phyloP scores from a whole-genome alignment of 1,284 basidiomycete genomes.

The Peniophora sp. region DNA sequence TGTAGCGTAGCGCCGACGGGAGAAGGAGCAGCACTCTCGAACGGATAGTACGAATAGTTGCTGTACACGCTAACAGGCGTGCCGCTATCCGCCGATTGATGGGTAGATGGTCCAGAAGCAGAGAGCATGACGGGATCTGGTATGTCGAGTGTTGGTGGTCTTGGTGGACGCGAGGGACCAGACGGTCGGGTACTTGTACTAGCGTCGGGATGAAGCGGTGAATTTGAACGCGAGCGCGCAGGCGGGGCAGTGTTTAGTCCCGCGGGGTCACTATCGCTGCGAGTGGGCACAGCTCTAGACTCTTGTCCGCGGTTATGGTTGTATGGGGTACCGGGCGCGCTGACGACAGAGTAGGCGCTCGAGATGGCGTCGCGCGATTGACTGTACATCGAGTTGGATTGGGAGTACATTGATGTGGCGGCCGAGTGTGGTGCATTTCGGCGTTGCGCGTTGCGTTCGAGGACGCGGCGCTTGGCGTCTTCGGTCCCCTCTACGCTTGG shows the following conservation, averaged over 20 bases:
- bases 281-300: neutral
- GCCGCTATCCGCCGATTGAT: neutral
- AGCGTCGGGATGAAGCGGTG: constrained; percentile 7
- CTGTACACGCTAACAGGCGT: constrained; percentile 46
- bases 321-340: constrained; percentile 8
- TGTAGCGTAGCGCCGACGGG: constrained; percentile 21
- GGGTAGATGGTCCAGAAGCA: too few relatives aligned
- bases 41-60: constrained; percentile 56
- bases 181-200: neutral
- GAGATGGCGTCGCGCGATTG: too few relatives aligned
- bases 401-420: neutral
- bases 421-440: constrained; percentile 8
- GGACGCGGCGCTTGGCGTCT: constrained; percentile 49
- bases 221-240: constrained; percentile 2
- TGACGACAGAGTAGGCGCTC: constrained; percentile 3
- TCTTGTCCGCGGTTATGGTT: neutral
- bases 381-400: neutral
- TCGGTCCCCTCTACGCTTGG: constrained; percentile 37
- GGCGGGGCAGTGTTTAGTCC: neutral
- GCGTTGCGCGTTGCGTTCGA: constrained; percentile 47
- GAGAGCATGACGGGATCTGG: too few relatives aligned
- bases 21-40: constrained; percentile 33
- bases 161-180: constrained; percentile 3
- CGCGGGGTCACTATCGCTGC: neutral
- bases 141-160: neutral